Evolutionary conservation across 805 yeast species (phyloP).

Genomic region (Wickerhamomyces subpelliculosus): DNA sequence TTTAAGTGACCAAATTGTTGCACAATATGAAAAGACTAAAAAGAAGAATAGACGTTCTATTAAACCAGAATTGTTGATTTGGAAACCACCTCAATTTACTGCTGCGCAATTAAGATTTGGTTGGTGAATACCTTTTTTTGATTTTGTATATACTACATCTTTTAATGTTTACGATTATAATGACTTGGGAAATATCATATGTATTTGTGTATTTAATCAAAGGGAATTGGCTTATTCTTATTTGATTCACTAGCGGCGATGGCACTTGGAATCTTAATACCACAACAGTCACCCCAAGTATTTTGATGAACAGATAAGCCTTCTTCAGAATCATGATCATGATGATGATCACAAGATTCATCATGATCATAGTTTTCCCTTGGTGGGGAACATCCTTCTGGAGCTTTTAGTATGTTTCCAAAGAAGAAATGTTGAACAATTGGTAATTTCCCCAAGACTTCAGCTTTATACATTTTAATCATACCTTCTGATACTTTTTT

Average conservation of each 20-base stretch:
- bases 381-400: conserved; percentile 53
- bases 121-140: conserved; percentile 47
- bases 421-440: conserved; percentile 92
- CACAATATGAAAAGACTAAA: conserved; percentile 59
- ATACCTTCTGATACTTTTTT: conserved; percentile 86
- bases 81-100: conserved; percentile 95
- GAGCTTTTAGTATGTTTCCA: conserved; percentile 63
- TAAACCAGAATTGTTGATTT: conserved; percentile 62
- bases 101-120: conserved; percentile 95
- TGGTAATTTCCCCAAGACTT: conserved; percentile 84
- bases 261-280: conserved; percentile 93
- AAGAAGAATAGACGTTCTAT: conserved; percentile 71
- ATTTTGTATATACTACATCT: neutral
- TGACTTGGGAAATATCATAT: neutral
- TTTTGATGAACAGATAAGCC: conserved; percentile 31
- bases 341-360: conserved; percentile 34
- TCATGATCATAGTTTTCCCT: conserved; percentile 21
- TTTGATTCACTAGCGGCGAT: conserved; percentile 74
- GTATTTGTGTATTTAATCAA: conserved; percentile 39
- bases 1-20: conserved; percentile 75
- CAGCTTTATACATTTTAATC: conserved; percentile 93
- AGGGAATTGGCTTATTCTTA: conserved; percentile 46
- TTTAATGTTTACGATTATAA: neutral
- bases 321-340: conserved; percentile 25
- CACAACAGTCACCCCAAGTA: conserved; percentile 98